A percentile compares a stretch with the other conserved stretches of the same genome.
Conservation (phyloP, 495 filamentous ascomycete species). For the Daldinia caldariorum region DNA sequence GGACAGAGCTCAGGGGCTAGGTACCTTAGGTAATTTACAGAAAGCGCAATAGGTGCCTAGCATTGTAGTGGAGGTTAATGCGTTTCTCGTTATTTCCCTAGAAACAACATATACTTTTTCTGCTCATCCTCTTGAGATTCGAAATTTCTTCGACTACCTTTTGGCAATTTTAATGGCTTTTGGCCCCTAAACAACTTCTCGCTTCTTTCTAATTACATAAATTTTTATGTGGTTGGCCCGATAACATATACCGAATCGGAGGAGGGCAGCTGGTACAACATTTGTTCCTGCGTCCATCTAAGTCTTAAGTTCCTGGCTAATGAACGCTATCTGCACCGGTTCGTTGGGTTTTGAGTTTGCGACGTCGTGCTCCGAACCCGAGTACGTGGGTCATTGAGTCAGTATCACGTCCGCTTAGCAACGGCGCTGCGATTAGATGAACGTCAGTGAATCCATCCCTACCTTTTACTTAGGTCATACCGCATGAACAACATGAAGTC, state of each 20-base stretch:
- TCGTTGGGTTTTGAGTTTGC: background rate
- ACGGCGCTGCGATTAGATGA: background rate
- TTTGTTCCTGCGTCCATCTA: constrained; percentile 22
- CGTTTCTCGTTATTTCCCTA: background rate
- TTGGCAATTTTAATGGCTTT: background rate
- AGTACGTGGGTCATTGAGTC: constrained; percentile 9
- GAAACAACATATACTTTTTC: background rate
- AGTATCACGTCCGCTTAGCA: constrained; percentile 2
- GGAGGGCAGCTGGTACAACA: background rate
- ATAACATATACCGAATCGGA: constrained; percentile 11
- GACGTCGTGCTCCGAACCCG: constrained; percentile 18
- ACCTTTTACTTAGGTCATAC: background rate
- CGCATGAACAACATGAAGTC: background rate
- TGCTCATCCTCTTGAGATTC: background rate
- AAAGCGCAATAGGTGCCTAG: constrained; percentile 4
- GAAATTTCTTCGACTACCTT: background rate
- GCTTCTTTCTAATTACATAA: background rate
- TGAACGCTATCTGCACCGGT: constrained; percentile 1
- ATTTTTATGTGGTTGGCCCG: background rate
- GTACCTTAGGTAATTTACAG: too few species aligned
- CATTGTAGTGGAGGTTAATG: constrained; percentile 1
- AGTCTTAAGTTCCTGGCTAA: constrained; percentile 17
- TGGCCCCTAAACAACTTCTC: background rate
- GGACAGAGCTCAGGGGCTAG: background rate
- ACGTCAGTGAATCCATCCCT: background rate